phyloP scores from a whole-genome alignment of 805 yeast genomes.

The Pichia nanzhaoensis region DNA sequence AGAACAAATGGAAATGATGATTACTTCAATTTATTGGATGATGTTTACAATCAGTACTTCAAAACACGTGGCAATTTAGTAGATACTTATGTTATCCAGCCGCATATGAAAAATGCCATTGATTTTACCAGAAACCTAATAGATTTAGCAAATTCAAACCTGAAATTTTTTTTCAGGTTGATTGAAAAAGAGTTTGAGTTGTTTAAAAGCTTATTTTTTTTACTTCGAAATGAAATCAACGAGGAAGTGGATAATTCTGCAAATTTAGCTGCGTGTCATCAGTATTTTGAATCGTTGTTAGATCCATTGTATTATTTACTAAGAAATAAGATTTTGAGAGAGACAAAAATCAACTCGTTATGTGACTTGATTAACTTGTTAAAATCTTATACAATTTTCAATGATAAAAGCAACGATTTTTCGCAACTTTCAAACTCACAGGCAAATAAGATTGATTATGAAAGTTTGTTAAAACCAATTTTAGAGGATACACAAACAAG shows the following conservation, averaged over 20 bases:
- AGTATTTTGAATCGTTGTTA: conserved; percentile 56
- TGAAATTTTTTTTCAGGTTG: conserved; percentile 53
- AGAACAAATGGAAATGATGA: conserved; percentile 27
- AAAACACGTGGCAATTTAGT: conserved; percentile 47
- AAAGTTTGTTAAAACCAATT: conserved; percentile 61
- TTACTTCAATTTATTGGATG: conserved; percentile 60
- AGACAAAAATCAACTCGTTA: conserved; percentile 55
- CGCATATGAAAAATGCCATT: conserved; percentile 20
- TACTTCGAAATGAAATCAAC: conserved; percentile 18
- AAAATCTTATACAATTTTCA: conserved; percentile 60
- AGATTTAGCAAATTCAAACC: conserved; percentile 53
- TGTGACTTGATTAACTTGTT: conserved; percentile 72
- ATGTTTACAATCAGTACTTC: conserved; percentile 60
- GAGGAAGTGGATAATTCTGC: conserved; percentile 22
- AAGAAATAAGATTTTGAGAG: conserved; percentile 62
- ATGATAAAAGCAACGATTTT: conserved; percentile 30
- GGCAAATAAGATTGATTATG: conserved; percentile 37
- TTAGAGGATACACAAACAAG: conserved; percentile 74
- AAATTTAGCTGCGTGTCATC: conserved; percentile 35
- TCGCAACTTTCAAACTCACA: conserved; percentile 5
- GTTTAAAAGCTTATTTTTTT: conserved; percentile 47
- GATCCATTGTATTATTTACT: conserved; percentile 75
- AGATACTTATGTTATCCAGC: conserved; percentile 28
- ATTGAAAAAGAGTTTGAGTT: conserved; percentile 55
- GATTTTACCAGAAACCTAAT: conserved; percentile 37